A percentile compares a stretch with the other conserved stretches of the same genome.
These are phyloP conservation scores for Coemansia sp. DNA, from an alignment of 192 early-diverging fungal species.

Conservation along the genomic window DNA sequence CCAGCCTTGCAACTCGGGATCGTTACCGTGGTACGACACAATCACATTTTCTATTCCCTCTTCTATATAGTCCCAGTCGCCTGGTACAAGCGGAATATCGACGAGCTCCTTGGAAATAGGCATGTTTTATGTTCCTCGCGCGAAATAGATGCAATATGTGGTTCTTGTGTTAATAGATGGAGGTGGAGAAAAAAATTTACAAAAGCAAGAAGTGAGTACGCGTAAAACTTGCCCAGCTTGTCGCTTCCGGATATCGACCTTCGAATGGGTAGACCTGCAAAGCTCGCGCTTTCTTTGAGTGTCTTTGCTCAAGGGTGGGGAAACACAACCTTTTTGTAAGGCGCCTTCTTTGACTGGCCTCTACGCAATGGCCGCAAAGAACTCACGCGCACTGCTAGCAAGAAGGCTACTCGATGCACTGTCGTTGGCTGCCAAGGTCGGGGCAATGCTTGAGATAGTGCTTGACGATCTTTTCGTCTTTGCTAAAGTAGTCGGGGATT, in stretches of 20 bases:
- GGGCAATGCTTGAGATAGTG: constrained; percentile 32
- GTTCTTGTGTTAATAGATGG: not conserved
- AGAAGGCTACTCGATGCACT: not conserved
- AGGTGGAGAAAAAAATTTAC: not conserved
- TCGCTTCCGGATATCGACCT: constrained; percentile 5
- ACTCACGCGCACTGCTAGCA: not conserved
- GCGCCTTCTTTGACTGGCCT: not conserved
- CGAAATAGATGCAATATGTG: not conserved
- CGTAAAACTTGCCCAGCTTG: not conserved
- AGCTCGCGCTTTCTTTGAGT: not conserved
- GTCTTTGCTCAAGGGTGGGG: not conserved
- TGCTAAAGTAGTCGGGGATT: constrained; percentile 58
- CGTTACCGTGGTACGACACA: constrained; percentile 58
- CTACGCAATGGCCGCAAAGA: not conserved
- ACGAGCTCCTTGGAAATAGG: not conserved
- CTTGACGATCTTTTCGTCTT: constrained; percentile 61
- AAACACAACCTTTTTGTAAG: not conserved
- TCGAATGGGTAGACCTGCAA: not conserved
- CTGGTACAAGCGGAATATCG: constrained; percentile 14
- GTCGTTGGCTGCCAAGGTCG: not conserved
- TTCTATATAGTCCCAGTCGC: constrained; percentile 66
- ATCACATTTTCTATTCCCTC: constrained; percentile 79
- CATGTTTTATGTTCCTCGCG: not conserved
- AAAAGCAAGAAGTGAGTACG: not conserved
- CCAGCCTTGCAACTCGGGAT: constrained; percentile 29